These are phyloP conservation scores for Coemansia umbellata DNA, from an alignment of 192 early-diverging fungal species.

Conservation along the genomic window DNA sequence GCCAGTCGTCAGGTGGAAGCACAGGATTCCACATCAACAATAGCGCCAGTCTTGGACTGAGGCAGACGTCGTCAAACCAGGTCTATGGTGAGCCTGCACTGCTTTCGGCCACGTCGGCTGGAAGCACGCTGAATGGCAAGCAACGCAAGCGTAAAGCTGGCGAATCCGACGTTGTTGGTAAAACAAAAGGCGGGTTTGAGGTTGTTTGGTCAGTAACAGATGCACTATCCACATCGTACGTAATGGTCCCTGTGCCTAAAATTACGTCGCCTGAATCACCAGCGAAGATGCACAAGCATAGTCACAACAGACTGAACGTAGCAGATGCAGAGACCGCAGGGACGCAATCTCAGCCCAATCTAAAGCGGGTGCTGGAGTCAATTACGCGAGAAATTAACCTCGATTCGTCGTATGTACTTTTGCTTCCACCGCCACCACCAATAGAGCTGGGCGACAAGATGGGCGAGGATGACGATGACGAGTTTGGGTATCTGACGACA, in stretches of 20 bases:
- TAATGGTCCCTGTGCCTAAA: constrained; percentile 50
- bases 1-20: constrained; percentile 46
- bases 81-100: neutral
- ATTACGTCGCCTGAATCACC: constrained; percentile 39
- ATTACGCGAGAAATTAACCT: constrained; percentile 52
- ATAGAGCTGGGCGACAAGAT: constrained; percentile 28
- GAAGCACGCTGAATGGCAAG: neutral
- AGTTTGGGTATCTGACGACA: constrained; percentile 43
- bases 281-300: constrained; percentile 46
- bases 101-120: constrained; percentile 3
- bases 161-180: constrained; percentile 45
- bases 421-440: constrained; percentile 48
- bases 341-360: constrained; percentile 51
- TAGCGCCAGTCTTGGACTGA: constrained; percentile 17
- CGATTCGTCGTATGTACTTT: constrained; percentile 48
- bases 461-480: constrained; percentile 36
- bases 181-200: constrained; percentile 50
- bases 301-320: constrained; percentile 17
- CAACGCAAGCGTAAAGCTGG: constrained; percentile 51
- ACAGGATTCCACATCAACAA: constrained; percentile 38
- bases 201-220: constrained; percentile 48
- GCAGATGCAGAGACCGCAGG: constrained; percentile 29
- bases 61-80: constrained; percentile 10
- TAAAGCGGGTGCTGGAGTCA: constrained; percentile 48
- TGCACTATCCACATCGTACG: constrained; percentile 45